Evolutionary conservation across 2,329 filamentous ascomycete species (phyloP), one percentile per base, ranked within the genome.

Genomic region (Diaporthe sp.): DNA sequence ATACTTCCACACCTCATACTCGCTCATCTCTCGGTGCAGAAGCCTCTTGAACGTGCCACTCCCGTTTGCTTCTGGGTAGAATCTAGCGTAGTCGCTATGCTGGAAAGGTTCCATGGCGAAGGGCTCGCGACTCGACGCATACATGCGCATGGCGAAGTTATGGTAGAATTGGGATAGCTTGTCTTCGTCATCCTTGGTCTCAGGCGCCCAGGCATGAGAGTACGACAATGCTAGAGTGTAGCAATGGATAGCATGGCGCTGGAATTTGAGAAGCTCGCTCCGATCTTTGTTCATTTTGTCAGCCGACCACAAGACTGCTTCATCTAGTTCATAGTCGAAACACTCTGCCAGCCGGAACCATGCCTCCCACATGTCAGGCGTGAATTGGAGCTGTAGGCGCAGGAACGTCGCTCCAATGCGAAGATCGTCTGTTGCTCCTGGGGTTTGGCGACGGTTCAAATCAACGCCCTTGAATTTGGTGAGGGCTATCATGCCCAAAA

Each of bases 341-440:
- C 94, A 95, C 82, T 98, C 95, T 0, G 93, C 95, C 34, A 98
- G 89, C 17, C 95, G 91, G 82, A 96, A 97, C 95, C 95, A 98
- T 0, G 94, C 94, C 82, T 98, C 94, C 95, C 95, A 98, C 74
- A 92, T 92, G 55, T 95, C 92, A 2, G 92, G 91, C 2, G 93
- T 95, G 82, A 95, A 95, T 79, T 98, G 95, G 1, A 98, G 84
- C 81, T 98, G 95, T 78, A 96, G 91, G 51, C 94, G 89, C 80
- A 98, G 90, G 81, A 95, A 97, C 0, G 92, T 93, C 61, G 94
- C 92, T 4, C 94, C 95, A 71, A 95, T 93, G 71, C 96, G 93
- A 68, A 98, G 87, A 80, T 98, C 95, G 79, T 96, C 94, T 0
- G 94, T 96, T 19, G 95, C 93, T 4, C 93, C 93, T 1, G 94